phyloP scores from a whole-genome alignment of 495 filamentous ascomycete species.

The Staphylotrichum tortipilum region DNA sequence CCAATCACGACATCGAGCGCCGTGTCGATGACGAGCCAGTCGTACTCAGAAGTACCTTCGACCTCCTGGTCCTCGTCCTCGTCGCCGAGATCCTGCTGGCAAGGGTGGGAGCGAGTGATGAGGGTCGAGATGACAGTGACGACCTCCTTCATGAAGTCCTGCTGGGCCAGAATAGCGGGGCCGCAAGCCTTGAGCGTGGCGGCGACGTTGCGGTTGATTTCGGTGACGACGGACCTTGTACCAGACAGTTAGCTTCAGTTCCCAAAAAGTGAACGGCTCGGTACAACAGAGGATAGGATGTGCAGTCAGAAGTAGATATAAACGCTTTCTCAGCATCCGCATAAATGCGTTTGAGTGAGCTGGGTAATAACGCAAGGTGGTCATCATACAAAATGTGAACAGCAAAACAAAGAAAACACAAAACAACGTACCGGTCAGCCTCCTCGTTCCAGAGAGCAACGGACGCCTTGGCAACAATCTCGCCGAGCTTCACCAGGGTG shows the following conservation, averaged over 20 bases:
- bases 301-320: slow-evolving; percentile 28
- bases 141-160: slow-evolving; percentile 48
- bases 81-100: slow-evolving; percentile 79
- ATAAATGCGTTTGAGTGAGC: slow-evolving; percentile 92
- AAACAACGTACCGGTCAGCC: slow-evolving; percentile 70
- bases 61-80: slow-evolving; percentile 62
- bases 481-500: slow-evolving; percentile 77
- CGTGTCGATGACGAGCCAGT: slow-evolving; percentile 94
- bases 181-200: slow-evolving; percentile 86
- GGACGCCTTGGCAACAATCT: slow-evolving; percentile 77
- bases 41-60: slow-evolving; percentile 81
- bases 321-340: slow-evolving; percentile 87
- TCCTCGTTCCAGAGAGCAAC: slow-evolving; percentile 81
- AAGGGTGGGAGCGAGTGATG: slow-evolving; percentile 81
- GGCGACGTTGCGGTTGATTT: slow-evolving; percentile 93
- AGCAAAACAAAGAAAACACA: slow-evolving; percentile 9
- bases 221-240: slow-evolving; percentile 70
- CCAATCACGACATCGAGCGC: slow-evolving; percentile 82
- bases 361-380: slow-evolving; percentile 84
- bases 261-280: background rate
- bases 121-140: slow-evolving; percentile 62
- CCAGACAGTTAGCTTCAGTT: slow-evolving; percentile 36
- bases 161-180: slow-evolving; percentile 72
- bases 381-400: slow-evolving; percentile 77
- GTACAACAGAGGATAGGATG: slow-evolving; percentile 10